These are phyloP conservation scores for Saturnispora serradocipensis DNA, from an alignment of 805 yeast genomes.

Conservation along the genomic window DNA sequence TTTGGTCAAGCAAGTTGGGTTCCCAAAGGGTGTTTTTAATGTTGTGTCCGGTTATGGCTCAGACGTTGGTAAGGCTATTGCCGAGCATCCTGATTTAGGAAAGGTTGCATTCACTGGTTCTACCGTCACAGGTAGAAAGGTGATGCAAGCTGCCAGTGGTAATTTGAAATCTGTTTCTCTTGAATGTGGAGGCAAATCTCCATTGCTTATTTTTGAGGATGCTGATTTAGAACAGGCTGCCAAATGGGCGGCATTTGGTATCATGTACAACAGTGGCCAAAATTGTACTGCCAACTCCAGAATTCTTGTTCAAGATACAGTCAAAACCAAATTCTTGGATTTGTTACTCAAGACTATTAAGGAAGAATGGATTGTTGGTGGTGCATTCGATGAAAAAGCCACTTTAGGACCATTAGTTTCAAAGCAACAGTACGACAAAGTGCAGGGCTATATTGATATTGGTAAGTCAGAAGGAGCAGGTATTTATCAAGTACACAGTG, in stretches of 20 bases:
- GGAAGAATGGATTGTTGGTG: constrained; percentile 46
- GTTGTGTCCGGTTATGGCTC: constrained; percentile 63
- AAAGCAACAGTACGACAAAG: constrained; percentile 46
- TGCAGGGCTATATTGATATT: constrained; percentile 33
- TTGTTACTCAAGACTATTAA: constrained; percentile 37
- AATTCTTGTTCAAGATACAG: constrained; percentile 45
- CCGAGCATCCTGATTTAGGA: constrained; percentile 48
- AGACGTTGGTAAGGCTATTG: constrained; percentile 59
- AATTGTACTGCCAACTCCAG: constrained; percentile 62
- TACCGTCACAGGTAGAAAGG: constrained; percentile 55
- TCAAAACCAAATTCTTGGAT: constrained; percentile 45
- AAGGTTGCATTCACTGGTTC: constrained; percentile 62
- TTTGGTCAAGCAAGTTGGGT: constrained; percentile 53
- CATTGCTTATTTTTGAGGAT: constrained; percentile 51
- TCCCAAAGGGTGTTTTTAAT: constrained; percentile 71
- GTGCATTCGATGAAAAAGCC: constrained; percentile 37
- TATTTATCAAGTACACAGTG: constrained; percentile 32
- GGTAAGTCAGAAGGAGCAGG: constrained; percentile 45
- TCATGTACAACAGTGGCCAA: constrained; percentile 59
- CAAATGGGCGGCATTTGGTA: constrained; percentile 59
- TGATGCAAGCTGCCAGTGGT: constrained; percentile 59
- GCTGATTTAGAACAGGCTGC: constrained; percentile 58
- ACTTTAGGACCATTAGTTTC: constrained; percentile 59
- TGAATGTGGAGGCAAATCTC: constrained; percentile 71
- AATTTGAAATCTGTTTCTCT: constrained; percentile 57